These are phyloP conservation scores for Zymoseptoria brevis DNA, from an alignment of 2,329 filamentous ascomycete genomes.

Conservation along the genomic window DNA sequence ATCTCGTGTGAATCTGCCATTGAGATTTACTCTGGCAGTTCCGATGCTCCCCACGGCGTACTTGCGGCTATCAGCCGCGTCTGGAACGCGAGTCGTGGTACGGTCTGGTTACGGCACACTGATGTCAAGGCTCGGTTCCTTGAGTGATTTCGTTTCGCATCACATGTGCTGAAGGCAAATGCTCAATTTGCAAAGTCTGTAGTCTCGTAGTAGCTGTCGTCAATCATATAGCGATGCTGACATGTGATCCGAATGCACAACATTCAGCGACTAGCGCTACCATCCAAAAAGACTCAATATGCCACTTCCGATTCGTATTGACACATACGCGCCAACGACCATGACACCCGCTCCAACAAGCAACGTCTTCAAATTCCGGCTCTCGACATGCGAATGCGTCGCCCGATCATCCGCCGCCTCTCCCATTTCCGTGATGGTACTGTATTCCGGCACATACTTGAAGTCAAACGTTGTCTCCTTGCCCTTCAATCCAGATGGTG, in stretches of 20 bases:
- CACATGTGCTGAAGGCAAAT: not conserved
- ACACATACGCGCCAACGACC: constrained; percentile 15
- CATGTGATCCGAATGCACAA: not conserved
- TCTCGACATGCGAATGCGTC: constrained; percentile 36
- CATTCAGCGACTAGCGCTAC: not conserved
- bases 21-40: not conserved
- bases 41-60: not conserved
- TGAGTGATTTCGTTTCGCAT: too few relatives aligned
- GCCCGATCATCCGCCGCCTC: constrained; percentile 34
- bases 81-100: not conserved
- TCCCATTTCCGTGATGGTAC: constrained; percentile 42
- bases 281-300: constrained; percentile 13
- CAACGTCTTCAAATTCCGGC: constrained; percentile 41
- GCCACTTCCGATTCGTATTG: constrained; percentile 14
- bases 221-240: not conserved
- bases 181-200: not conserved
- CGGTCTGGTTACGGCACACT: not conserved
- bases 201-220: not conserved
- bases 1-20: not conserved
- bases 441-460: constrained; percentile 35
- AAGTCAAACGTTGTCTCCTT: constrained; percentile 59
- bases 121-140: not conserved
- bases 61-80: not conserved
- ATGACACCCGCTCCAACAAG: constrained; percentile 30
- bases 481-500: constrained; percentile 55